These are phyloP conservation scores for Kalaharituber pfeilii DNA, from an alignment of 2,329 filamentous ascomycete species.

Conservation along the genomic window DNA sequence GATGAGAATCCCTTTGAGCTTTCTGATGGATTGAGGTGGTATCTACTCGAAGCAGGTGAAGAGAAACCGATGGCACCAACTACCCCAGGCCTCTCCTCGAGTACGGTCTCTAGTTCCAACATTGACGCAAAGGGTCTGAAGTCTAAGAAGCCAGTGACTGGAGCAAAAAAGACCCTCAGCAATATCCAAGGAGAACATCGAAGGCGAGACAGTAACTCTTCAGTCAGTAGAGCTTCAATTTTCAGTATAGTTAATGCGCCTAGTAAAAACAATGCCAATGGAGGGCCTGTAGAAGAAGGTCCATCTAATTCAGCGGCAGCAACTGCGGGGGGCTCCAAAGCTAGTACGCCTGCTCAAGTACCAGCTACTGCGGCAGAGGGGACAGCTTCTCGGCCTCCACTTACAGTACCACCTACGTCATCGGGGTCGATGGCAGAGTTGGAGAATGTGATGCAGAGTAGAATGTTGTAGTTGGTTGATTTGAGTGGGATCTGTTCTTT, in stretches of 20 bases:
- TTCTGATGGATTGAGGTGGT: conserved; percentile 89
- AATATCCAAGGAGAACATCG: conserved; percentile 3
- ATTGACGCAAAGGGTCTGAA: conserved; percentile 59
- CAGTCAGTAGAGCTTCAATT: background rate
- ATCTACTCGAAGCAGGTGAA: conserved; percentile 80
- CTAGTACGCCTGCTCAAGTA: background rate
- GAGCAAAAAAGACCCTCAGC: conserved; percentile 33
- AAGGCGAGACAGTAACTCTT: background rate
- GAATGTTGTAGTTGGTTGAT: conserved; percentile 9
- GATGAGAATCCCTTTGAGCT: conserved; percentile 90
- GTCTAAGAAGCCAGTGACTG: conserved; percentile 27
- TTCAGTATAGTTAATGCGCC: background rate
- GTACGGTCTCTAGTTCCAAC: conserved; percentile 71
- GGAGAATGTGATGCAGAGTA: conserved; percentile 5
- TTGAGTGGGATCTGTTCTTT: conserved; percentile 7
- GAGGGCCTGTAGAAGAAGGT: background rate
- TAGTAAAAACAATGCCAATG: background rate
- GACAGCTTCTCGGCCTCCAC: conserved; percentile 4
- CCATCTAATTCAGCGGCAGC: background rate
- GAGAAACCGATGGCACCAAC: conserved; percentile 74
- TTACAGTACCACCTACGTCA: conserved; percentile 5
- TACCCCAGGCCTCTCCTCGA: conserved; percentile 83
- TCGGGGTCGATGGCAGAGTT: conserved; percentile 10
- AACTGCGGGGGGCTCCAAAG: background rate
- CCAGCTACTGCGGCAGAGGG: background rate